Conservation (phyloP, 257 asterid species). For the Gentiana straminea region DNA sequence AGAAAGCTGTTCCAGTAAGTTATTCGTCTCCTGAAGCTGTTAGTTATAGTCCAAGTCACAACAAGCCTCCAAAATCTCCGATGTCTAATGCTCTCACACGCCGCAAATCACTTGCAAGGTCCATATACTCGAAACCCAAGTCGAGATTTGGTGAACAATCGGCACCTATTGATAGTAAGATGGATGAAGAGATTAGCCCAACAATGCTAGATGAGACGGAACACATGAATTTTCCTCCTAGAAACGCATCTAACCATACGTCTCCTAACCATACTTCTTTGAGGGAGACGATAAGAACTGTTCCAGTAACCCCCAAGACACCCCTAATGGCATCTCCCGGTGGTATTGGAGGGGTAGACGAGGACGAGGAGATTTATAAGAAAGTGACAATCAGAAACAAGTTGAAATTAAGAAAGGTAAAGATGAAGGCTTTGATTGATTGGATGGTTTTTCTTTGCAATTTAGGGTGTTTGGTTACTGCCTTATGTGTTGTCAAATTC, state of each 20-base stretch:
- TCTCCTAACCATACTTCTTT: constrained; percentile 35
- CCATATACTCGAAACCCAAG: constrained; percentile 61
- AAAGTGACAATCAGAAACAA: constrained; percentile 62
- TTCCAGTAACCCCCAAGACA: constrained; percentile 43
- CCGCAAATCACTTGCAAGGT: constrained; percentile 52
- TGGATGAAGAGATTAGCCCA: constrained; percentile 25
- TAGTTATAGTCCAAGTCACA: constrained; percentile 35
- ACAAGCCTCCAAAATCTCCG: constrained; percentile 70
- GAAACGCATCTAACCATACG: constrained; percentile 25
- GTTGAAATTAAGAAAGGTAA: constrained; percentile 50
- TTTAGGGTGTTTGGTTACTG: constrained; percentile 45
- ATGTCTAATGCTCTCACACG: constrained; percentile 32
- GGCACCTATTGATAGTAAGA: constrained; percentile 22
- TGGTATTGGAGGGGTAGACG: constrained; percentile 44
- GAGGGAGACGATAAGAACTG: constrained; percentile 26
- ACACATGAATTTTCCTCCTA: constrained; percentile 11
- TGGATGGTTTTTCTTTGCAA: constrained; percentile 54
- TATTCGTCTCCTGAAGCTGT: constrained; percentile 50
- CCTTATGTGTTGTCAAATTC: constrained; percentile 39
- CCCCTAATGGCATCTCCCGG: constrained; percentile 56
- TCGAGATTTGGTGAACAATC: constrained; percentile 86
- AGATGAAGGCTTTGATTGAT: constrained; percentile 44
- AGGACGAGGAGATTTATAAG: constrained; percentile 70
- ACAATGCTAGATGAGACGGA: constrained; percentile 20
- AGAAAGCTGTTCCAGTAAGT: constrained; percentile 21